phyloP scores from a whole-genome alignment of 2,329 filamentous ascomycete genomes.

The Daldinia eschscholtzii region DNA sequence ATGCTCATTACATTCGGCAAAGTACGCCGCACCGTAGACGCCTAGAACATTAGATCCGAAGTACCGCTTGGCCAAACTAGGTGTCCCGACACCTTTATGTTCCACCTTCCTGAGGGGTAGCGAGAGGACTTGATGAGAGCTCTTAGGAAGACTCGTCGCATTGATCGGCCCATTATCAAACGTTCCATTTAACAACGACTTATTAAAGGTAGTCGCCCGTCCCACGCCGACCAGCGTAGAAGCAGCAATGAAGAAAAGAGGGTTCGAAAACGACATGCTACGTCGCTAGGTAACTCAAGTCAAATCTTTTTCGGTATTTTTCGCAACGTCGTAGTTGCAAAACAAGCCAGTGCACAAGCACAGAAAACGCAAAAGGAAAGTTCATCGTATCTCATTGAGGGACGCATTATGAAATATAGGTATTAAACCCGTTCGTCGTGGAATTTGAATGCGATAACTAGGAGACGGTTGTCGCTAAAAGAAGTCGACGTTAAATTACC shows the following conservation, averaged over 20 bases:
- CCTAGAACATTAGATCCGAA: conserved; percentile 49
- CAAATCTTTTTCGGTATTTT: not conserved
- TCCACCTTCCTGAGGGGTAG: conserved; percentile 50
- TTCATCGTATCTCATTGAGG: not conserved
- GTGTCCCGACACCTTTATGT: conserved; percentile 44
- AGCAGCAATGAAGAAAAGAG: conserved; percentile 8
- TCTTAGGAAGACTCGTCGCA: conserved; percentile 36
- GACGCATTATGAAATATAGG: conserved; percentile 20
- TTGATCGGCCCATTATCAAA: conserved; percentile 16
- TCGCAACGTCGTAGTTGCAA: not conserved
- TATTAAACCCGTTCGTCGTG: conserved; percentile 23
- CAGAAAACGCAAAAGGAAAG: not conserved
- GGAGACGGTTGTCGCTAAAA: conserved; percentile 24
- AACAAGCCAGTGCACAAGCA: not conserved
- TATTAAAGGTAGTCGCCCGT: conserved; percentile 17
- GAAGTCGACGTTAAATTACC: conserved; percentile 1
- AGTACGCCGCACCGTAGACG: conserved; percentile 51
- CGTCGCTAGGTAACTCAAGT: not conserved
- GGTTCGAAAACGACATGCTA: conserved; percentile 31
- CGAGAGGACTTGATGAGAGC: conserved; percentile 42
- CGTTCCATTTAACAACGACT: conserved; percentile 18
- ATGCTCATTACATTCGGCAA: conserved; percentile 48
- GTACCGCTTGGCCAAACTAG: conserved; percentile 48
- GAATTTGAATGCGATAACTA: conserved; percentile 39
- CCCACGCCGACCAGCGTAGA: conserved; percentile 24